Conservation (phyloP, 208 protist species). For the Leishmania arabica region DNA sequence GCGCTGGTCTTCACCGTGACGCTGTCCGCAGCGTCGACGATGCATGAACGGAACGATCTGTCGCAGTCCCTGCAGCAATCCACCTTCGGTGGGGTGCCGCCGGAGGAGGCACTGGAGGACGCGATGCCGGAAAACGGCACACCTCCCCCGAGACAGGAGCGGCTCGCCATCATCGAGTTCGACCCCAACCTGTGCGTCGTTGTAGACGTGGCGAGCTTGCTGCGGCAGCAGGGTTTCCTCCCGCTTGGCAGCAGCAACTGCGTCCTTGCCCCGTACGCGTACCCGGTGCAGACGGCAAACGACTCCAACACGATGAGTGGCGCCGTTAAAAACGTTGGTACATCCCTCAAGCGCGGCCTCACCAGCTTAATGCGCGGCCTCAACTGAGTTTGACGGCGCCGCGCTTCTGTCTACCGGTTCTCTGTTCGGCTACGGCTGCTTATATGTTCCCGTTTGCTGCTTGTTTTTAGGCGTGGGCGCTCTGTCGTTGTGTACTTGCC, state of each 20-base stretch:
- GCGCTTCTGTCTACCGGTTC: background rate
- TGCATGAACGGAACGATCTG: slow-evolving; percentile 20
- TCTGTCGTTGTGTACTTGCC: background rate
- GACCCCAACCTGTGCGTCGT: slow-evolving; percentile 50
- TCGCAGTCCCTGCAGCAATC: slow-evolving; percentile 24
- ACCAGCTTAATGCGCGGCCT: slow-evolving; percentile 76
- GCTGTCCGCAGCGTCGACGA: slow-evolving; percentile 13
- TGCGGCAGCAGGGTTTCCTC: slow-evolving; percentile 46
- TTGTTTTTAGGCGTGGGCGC: background rate
- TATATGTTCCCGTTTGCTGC: background rate
- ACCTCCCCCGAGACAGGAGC: slow-evolving; percentile 27
- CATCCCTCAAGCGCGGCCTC: slow-evolving; percentile 63
- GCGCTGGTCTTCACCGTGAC: slow-evolving; percentile 57
- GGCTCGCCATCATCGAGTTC: slow-evolving; percentile 70
- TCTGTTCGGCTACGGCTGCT: background rate
- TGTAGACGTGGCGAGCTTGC: slow-evolving; percentile 44
- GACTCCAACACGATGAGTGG: slow-evolving; percentile 30
- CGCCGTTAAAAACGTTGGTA: slow-evolving; percentile 60
- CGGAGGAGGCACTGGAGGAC: slow-evolving; percentile 13
- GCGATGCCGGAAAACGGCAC: slow-evolving; percentile 22
- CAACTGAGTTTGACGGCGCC: slow-evolving; percentile 30
- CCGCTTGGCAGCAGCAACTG: slow-evolving; percentile 39
- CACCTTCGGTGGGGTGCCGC: slow-evolving; percentile 13
- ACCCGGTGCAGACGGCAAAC: slow-evolving; percentile 45
- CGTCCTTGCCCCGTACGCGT: slow-evolving; percentile 58